Evolutionary conservation across 306 rosid species (phyloP).

Genomic region (Malus domestica): DNA sequence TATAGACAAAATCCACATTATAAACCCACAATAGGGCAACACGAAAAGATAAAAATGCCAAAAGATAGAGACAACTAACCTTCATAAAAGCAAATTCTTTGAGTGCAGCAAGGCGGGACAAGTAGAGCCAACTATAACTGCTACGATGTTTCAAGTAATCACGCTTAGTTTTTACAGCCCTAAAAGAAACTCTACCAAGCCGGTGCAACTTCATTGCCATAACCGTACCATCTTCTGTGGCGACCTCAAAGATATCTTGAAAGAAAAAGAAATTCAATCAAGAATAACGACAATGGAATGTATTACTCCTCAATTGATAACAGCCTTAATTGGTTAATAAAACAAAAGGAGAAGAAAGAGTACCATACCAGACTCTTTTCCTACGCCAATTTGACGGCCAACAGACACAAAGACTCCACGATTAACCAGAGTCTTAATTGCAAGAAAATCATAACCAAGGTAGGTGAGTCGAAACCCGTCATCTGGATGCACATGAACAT

Average conservation of each 20-base stretch:
- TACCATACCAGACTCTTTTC: constrained; percentile 80
- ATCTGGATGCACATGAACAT: constrained; percentile 44
- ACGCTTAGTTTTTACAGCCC: constrained; percentile 94
- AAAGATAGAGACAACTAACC: constrained; percentile 28
- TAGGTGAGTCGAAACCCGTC: constrained; percentile 93
- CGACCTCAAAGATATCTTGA: constrained; percentile 92
- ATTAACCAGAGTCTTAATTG: constrained; percentile 83
- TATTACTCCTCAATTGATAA: background rate
- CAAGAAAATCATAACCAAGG: constrained; percentile 95
- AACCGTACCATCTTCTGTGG: constrained; percentile 73
- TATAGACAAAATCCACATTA: constrained; percentile 9
- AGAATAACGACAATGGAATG: background rate
- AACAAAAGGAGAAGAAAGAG: background rate
- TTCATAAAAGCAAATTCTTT: constrained; percentile 94
- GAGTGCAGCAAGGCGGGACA: constrained; percentile 89
- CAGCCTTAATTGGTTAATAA: background rate
- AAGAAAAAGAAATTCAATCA: constrained; percentile 15
- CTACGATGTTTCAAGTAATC: constrained; percentile 84
- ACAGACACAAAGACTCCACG: constrained; percentile 74
- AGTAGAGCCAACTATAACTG: constrained; percentile 83
- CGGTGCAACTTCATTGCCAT: constrained; percentile 83
- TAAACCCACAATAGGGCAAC: background rate
- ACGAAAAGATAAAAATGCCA: background rate
- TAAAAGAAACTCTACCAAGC: constrained; percentile 86
- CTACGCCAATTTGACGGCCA: constrained; percentile 97